These are phyloP conservation scores for Arabidopsis arenosa DNA, from an alignment of 345 rosid genomes.

Conservation along the genomic window DNA sequence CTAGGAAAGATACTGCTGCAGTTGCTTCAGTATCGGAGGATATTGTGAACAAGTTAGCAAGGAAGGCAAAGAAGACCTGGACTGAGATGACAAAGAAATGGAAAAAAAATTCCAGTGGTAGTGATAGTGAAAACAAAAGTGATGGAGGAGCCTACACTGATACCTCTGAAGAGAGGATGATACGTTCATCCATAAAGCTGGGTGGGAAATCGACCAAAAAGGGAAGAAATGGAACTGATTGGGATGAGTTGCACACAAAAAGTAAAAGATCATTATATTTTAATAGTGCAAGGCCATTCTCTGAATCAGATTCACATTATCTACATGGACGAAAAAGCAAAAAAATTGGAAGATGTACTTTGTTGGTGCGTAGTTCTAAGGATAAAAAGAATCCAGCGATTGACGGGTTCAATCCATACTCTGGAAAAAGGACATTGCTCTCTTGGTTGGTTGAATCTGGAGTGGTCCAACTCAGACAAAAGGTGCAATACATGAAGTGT, in stretches of 20 bases:
- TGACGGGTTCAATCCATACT: slow-evolving; percentile 74
- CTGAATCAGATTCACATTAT: slow-evolving; percentile 52
- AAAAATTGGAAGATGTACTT: slow-evolving; percentile 79
- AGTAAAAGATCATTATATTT: slow-evolving; percentile 50
- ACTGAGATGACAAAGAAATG: slow-evolving; percentile 58
- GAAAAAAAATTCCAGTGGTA: slow-evolving; percentile 49
- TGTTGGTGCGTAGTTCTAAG: slow-evolving; percentile 78
- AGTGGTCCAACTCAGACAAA: slow-evolving; percentile 63
- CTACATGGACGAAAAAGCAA: slow-evolving; percentile 73
- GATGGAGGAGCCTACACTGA: slow-evolving; percentile 57
- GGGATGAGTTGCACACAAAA: slow-evolving; percentile 47
- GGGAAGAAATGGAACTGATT: slow-evolving; percentile 46
- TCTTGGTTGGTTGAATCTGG: slow-evolving; percentile 92
- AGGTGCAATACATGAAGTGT: slow-evolving; percentile 73
- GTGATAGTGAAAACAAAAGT: slow-evolving; percentile 50
- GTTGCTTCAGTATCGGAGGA: slow-evolving; percentile 78
- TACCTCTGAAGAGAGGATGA: slow-evolving; percentile 72
- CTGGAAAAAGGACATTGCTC: slow-evolving; percentile 81
- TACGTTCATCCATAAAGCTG: slow-evolving; percentile 65
- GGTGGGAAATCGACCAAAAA: slow-evolving; percentile 58
- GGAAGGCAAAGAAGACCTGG: slow-evolving; percentile 73
- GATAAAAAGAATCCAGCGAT: slow-evolving; percentile 57
- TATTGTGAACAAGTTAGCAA: slow-evolving; percentile 67
- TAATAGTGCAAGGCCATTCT: slow-evolving; percentile 52
- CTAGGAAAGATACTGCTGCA: slow-evolving; percentile 54